Base-by-base conservation (phyloP, 2,329 filamentous ascomycete species). In the Calonectria pseudoreteaudii region DNA sequence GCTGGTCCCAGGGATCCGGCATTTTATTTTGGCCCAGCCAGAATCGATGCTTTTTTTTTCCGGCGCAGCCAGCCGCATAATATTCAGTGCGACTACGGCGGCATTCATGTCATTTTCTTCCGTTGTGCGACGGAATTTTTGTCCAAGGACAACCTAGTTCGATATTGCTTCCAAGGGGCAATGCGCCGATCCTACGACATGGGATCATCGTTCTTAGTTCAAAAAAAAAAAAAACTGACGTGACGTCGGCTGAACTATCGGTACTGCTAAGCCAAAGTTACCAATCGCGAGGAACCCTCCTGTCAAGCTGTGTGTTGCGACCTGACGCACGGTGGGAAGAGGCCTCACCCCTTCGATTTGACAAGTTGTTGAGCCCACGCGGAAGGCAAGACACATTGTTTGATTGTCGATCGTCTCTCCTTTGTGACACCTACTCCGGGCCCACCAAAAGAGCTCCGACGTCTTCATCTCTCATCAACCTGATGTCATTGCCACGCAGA, bases 121-220 rank as follows among this genome's bases (percentile, higher is more conserved):
- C 58, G 23, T 41, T 56, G 50, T 49, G 16, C 44, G n/a, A 44
- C 62, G 52, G 30, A 44, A 38, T 68, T 73, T 50, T 64, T 28
- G 56, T 66, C 38, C 69, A 52, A 68, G 65, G 44, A 49, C 53
- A 31, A 38, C n/a, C 60, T 70, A 69, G 56, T 66, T 50, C 66
- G 50, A 60, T 71, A 28, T 62, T 53, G 56, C 53, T 44, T 67
- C 36, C 52, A 70, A 71, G 66, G 58, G 34, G 49, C 30, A 74
- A 72, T 69, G 49, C 60, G 60, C 70, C 74, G 66, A 75, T 74
- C 73, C 73, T 71, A 41, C 73, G 75, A 73, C 73, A 66, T 41
- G 56, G 34, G 72, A 76, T 76, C 73, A 65, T 66, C 73, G 31
- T 30, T 72, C 70, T 44, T 41, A 52, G 64, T 53, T 49, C 49